Conservation (phyloP, 106 monocot species). For the Iris macrosiphon region DNA sequence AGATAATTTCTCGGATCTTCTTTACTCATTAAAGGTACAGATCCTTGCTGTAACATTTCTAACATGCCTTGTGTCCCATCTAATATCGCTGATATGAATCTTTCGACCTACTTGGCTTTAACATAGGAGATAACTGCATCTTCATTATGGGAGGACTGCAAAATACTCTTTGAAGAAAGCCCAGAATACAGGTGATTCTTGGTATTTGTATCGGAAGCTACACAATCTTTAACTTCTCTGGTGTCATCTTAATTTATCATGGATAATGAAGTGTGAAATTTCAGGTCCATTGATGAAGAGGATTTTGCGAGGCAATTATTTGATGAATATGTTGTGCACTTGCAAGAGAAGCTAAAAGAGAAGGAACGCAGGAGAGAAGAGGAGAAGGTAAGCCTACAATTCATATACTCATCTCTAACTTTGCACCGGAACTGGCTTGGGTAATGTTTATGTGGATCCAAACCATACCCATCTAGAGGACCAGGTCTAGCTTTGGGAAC, state of each 20-base stretch:
- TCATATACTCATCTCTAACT: not conserved
- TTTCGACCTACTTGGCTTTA: constrained; percentile 6
- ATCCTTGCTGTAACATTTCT: not conserved
- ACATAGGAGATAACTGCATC: constrained; percentile 77
- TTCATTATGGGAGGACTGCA: constrained; percentile 91
- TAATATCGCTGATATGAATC: not conserved
- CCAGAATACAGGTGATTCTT: constrained; percentile 67
- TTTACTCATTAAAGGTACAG: constrained; percentile 74
- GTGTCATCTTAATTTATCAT: not conserved
- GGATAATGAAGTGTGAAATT: not conserved
- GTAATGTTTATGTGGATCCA: no score
- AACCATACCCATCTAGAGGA: no score
- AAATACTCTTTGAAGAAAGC: constrained; percentile 75
- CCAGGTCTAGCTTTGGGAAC: no score
- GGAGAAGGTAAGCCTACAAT: constrained; percentile 59
- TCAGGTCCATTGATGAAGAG: constrained; percentile 79
- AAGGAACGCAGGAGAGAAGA: constrained; percentile 91
- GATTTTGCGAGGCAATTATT: constrained; percentile 71
- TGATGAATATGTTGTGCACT: constrained; percentile 67
- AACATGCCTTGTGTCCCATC: no score
- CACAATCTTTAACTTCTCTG: not conserved
- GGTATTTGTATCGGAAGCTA: not conserved
- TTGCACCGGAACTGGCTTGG: no score
- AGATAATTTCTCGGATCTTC: constrained; percentile 72
- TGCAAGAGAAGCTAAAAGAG: constrained; percentile 91